Base-by-base conservation (phyloP, 495 filamentous ascomycete genomes). In the Aspergillus panamensis region DNA sequence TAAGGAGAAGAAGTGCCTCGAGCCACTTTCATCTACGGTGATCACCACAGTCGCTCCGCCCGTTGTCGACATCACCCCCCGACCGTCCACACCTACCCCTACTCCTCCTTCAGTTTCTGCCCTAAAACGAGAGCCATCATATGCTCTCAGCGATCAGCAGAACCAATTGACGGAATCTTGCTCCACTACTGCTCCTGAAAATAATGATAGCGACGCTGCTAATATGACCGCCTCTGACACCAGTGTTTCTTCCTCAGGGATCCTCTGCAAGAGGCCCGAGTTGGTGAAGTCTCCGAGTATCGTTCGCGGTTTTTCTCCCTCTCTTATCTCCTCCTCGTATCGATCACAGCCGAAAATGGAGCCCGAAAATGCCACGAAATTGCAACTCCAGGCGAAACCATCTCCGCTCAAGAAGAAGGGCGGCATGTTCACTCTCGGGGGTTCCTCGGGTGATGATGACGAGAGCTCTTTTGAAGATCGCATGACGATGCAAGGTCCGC, bases 241-340 rank as follows among this genome's bases (percentile, higher is more conserved):
- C 6, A 77, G 83, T 63, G 76, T 80, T 59, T 76, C 75, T 47
- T 71, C 72, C 57, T 76, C 69, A 40, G 65, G 68, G 43, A 66
- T 77, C 8, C 64, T 71, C 53, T 55, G 68, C 32, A 25, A 57
- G 48, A 53, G 73, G 63, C 52, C 66, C 13, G 78, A 79, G 50
- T 63, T 81, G 63, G 84, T 81, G 66, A 82, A 79, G 33, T 84
- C 85, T 1, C 87, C 89, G 53, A 90, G 86, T 66, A 80, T 97
- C 47, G 85, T 96, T 53, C 86, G 90, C 56, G 94, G 93, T 19
- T 98, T 97, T 71, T 90, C 89, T 0, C 90, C 89, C 6, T 87
- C 87, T 17, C 82, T 86, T 42, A 80, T 90, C 13, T 88, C 90
- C 2, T 87, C 86, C 0, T 89, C 88, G 6, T 86, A 84, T 64